Percentiles rank a stretch among this genome's conserved stretches.
Evolutionary conservation across 768 basidiomycete genomes (phyloP).

Genomic region (Kwoniella sp.): DNA sequence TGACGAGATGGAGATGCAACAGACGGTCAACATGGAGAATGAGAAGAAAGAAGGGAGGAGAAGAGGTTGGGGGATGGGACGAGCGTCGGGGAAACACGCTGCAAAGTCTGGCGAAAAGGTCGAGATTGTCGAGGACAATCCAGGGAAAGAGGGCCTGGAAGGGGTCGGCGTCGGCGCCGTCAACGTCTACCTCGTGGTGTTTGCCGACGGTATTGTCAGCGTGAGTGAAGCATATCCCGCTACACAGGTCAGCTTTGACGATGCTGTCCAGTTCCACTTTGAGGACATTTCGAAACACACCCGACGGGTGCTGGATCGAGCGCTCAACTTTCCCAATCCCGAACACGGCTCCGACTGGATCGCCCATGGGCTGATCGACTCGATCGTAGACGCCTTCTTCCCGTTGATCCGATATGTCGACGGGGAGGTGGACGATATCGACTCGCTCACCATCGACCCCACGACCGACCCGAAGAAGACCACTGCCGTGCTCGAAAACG

Average conservation of each 20-base stretch:
- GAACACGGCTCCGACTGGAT: conserved; percentile 66
- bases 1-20: conserved; percentile 8
- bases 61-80: conserved; percentile 38
- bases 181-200: conserved; percentile 84
- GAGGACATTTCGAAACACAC: conserved; percentile 83
- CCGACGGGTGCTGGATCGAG: conserved; percentile 66
- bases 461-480: conserved; percentile 36
- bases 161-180: conserved; percentile 63
- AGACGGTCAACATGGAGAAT: conserved; percentile 1
- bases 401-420: conserved; percentile 70
- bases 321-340: conserved; percentile 58
- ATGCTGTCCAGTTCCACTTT: conserved; percentile 69
- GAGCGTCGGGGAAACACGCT: conserved; percentile 31
- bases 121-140: conserved; percentile 53
- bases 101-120: conserved; percentile 45
- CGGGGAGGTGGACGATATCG: conserved; percentile 71
- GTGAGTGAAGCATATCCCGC: conserved; percentile 50
- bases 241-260: too few species aligned
- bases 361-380: conserved; percentile 85
- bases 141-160: conserved; percentile 54
- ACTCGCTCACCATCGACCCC: conserved; percentile 60
- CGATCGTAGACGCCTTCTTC: conserved; percentile 89
- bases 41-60: conserved; percentile 31
- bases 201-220: conserved; percentile 71
- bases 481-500: conserved; percentile 10